Base-by-base conservation (phyloP, 768 basidiomycete species). In the Suillus hirtellus region DNA sequence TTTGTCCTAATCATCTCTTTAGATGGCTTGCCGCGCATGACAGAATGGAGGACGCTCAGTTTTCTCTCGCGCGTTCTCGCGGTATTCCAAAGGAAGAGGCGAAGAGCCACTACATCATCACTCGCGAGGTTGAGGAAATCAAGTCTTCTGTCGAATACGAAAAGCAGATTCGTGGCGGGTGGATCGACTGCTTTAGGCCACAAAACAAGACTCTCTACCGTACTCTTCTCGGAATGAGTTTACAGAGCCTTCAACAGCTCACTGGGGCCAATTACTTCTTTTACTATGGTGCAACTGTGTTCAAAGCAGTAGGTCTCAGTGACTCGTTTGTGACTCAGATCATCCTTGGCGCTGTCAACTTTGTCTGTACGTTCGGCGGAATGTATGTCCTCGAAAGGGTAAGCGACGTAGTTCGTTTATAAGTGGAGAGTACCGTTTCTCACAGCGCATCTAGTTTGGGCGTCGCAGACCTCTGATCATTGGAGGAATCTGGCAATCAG, bases 271-370 rank as follows among this genome's bases (percentile, higher is more conserved):
- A 88, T 72, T 88, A 86, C 70, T 88, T 88, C 76, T 87, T 87
- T 76, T 89, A 89, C 70, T 84, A 83, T 49, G 83, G 82, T 40
- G 87, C 89, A 1, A 88, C 88, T 0, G 77, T 89, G 61, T 90
- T 92, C 77, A 68, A 79, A 60, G 80, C 84, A 10, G 89, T 92
- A 27, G 90, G 90, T 31, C 82, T 90, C 65, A 56, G 72, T 9
- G 88, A 92, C 72, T 84, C 85, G 27, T 90, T 83, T 69, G 77
- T 90, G 55, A 86, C 86, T 1, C 90, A 93, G 67, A 88, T 91
- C 66, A 91, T 93, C 67, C 78, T 92, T 47, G 89, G 90, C 44
- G 83, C 82, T 4, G 88, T 90, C 71, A 90, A 90, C 74, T 89
- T 90, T 68, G 77, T 78, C 54, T 87, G 86, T 72, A 90, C 88